Evolutionary conservation across 1,139 yeast genomes (phyloP).

Genomic region (Candida frijolesensis): DNA sequence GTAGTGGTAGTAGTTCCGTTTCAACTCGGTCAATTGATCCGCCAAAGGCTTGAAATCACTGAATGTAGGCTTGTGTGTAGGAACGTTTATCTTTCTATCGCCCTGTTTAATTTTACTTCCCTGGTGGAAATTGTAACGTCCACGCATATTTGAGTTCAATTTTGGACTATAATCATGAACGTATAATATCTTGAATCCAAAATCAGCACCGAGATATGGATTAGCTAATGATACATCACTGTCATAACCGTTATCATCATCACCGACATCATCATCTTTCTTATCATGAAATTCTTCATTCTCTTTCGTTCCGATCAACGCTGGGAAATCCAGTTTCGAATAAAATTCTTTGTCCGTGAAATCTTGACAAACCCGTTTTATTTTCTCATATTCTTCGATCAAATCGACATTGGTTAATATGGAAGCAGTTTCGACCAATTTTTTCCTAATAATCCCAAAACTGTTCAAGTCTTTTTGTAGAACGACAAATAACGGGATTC

Average conservation of each 20-base stretch:
- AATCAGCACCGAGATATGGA: conserved; percentile 51
- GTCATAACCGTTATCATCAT: conserved; percentile 34
- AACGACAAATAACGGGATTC: conserved; percentile 74
- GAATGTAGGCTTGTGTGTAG: conserved; percentile 34
- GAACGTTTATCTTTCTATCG: conserved; percentile 25
- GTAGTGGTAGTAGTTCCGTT: conserved; percentile 36
- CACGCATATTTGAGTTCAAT: conserved; percentile 12
- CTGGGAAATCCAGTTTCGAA: conserved; percentile 40
- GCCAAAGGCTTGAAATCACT: conserved; percentile 30
- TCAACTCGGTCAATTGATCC: conserved; percentile 29
- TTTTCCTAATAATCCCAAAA: conserved; percentile 57
- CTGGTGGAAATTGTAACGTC: conserved; percentile 11
- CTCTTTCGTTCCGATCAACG: conserved; percentile 6
- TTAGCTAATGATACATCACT: conserved; percentile 56
- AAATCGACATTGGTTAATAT: conserved; percentile 29
- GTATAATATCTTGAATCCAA: conserved; percentile 52
- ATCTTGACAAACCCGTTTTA: conserved; percentile 16
- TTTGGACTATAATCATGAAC: conserved; percentile 20
- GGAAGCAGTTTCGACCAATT: conserved; percentile 47
- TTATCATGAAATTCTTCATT: conserved; percentile 1
- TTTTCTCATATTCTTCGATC: conserved; percentile 24
- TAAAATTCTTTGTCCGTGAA: conserved; percentile 24
- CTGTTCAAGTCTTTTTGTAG: conserved; percentile 48
- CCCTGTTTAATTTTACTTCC: conserved; percentile 6
- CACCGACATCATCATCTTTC: conserved; percentile 18